Evolutionary conservation across 2,329 filamentous ascomycete species (phyloP), one percentile per base, ranked within the genome.

Genomic region (Fusarium azukiicola): DNA sequence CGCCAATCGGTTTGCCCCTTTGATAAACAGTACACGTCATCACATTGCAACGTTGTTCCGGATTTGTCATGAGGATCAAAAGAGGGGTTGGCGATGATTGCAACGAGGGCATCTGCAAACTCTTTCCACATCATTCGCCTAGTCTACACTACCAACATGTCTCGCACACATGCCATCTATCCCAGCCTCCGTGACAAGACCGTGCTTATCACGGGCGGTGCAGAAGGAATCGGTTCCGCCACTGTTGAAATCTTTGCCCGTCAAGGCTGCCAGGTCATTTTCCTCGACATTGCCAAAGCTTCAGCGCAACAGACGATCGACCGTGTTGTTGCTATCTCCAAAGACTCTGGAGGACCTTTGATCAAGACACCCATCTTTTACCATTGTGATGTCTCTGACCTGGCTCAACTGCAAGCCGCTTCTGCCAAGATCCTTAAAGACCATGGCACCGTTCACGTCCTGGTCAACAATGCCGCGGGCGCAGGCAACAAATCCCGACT

Each of bases 391-490:
- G 83, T 90, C 6, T 86, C 86, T 11, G 79, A 89, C 70, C 73
- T 90, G 6, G 76, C 81, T 2, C 70, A 79, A 49, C 79, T 90
- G 9, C 81, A 85, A 50, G 74, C 82, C 1, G 86, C 84, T 21
- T 86, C 88, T 3, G 81, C 83, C 19, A 79, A 81, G n/a, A 84
- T 85, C 6, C 71, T 89, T 2, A 75, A 80, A 4, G 71, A 82
- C 5, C 77, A 84, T 46, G 79, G 78, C 1, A 68, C 40, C 81
- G 91, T 98, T 82, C 95, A 98, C 86, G 95, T 98, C 78, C 88
- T 98, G 67, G 89, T 98, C 89, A 98, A 98, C 90, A 98, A 98
- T 85, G 96, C 96, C 23, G 96, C 96, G 0, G 76, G 74, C 1
- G 77, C 79, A 46, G 76, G 71, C 2, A 74, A 69, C 19, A 80